A percentile compares a stretch with the other conserved stretches of the same genome.
Conservation (phyloP, 371 early-diverging fungal genomes). For the Gilbertella persicaria region DNA sequence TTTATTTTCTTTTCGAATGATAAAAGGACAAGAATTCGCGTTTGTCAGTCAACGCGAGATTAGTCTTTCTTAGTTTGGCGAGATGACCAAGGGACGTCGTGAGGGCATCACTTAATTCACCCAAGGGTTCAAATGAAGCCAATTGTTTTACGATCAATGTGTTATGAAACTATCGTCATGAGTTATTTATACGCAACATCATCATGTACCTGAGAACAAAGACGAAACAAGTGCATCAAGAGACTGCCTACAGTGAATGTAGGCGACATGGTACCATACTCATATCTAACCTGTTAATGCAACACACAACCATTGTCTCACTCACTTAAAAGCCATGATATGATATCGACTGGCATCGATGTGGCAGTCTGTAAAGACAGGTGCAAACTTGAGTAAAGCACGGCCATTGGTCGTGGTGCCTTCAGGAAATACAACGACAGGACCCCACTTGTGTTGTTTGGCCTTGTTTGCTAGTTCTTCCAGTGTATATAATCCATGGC, state of each 20-base stretch:
- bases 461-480: conserved; percentile 55
- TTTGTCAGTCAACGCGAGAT: conserved; percentile 76
- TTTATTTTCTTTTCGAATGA: conserved; percentile 48
- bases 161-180: conserved; percentile 52
- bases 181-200: not conserved
- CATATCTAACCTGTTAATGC: conserved; percentile 52
- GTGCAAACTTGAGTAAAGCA: conserved; percentile 75
- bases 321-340: conserved; percentile 73
- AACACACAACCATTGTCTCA: not conserved
- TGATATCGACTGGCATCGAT: conserved; percentile 55
- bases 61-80: conserved; percentile 73
- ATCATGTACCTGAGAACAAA: conserved; percentile 60
- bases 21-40: conserved; percentile 80
- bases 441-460: conserved; percentile 53
- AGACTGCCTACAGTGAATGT: conserved; percentile 69
- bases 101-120: conserved; percentile 59
- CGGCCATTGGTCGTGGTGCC: conserved; percentile 90
- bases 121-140: conserved; percentile 52
- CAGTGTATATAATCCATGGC: conserved; percentile 38
- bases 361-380: conserved; percentile 61
- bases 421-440: conserved; percentile 85
- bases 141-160: conserved; percentile 57
- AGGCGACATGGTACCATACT: conserved; percentile 65
- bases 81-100: conserved; percentile 62
- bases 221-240: conserved; percentile 55